Evolutionary conservation across 2,329 filamentous ascomycete genomes (phyloP).

Genomic region (Chrysoporthe cubensis): DNA sequence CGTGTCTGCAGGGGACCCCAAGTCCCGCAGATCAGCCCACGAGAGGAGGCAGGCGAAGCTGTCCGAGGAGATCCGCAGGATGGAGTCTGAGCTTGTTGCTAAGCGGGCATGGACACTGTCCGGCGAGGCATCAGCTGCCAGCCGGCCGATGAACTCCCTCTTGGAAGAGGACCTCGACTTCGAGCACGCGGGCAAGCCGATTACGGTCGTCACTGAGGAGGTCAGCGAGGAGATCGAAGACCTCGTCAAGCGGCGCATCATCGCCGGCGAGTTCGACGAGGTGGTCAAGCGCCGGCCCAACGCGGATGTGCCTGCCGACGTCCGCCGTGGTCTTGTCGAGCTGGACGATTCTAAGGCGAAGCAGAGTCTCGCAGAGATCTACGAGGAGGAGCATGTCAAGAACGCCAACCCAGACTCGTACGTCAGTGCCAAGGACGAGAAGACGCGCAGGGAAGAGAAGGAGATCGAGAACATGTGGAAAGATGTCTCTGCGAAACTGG

Average conservation of each 20-base stretch:
- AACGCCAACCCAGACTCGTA: constrained; percentile 77
- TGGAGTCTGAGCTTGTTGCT: constrained; percentile 86
- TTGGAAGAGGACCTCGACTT: constrained; percentile 96
- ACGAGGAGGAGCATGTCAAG: constrained; percentile 89
- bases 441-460: constrained; percentile 77
- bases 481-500: constrained; percentile 77
- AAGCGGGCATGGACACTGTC: constrained; percentile 90
- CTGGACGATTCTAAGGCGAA: constrained; percentile 87
- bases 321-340: constrained; percentile 74
- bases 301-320: constrained; percentile 61
- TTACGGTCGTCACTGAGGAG: constrained; percentile 91
- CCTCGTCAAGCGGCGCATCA: constrained; percentile 89
- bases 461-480: constrained; percentile 86
- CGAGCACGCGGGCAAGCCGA: constrained; percentile 90
- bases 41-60: constrained; percentile 86
- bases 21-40: constrained; percentile 79
- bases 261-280: constrained; percentile 91
- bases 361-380: constrained; percentile 87
- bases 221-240: constrained; percentile 90
- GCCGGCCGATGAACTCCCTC: constrained; percentile 87
- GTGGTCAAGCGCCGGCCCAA: constrained; percentile 81
- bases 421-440: constrained; percentile 81
- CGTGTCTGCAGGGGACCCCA: constrained; percentile 69
- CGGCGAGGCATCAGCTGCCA: constrained; percentile 82
- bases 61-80: constrained; percentile 84